Conservation (phyloP, 1,139 yeast species). For the Suhomyces chickasaworum region DNA sequence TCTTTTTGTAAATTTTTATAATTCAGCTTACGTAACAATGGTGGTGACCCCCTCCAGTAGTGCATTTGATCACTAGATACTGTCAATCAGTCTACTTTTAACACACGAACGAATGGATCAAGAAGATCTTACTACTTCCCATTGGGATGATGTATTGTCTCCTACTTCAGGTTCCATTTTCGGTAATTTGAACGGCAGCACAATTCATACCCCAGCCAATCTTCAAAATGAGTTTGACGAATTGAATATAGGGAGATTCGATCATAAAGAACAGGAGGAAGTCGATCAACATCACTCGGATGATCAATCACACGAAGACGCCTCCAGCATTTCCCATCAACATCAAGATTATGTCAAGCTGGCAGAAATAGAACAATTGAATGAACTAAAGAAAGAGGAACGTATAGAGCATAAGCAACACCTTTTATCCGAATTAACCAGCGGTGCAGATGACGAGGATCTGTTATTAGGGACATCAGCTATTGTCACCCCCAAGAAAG, state of each 20-base stretch:
- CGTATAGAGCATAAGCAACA: slow-evolving; percentile 39
- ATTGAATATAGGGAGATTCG: slow-evolving; percentile 26
- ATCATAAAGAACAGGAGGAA: slow-evolving; percentile 18
- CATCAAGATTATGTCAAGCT: slow-evolving; percentile 18
- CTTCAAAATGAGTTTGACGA: slow-evolving; percentile 32
- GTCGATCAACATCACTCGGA: not conserved
- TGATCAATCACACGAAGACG: slow-evolving; percentile 14
- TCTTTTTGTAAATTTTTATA: not conserved
- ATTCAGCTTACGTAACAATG: not conserved
- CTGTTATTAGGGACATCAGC: slow-evolving; percentile 21
- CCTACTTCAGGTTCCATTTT: slow-evolving; percentile 17
- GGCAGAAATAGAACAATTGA: slow-evolving; percentile 35
- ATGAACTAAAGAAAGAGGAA: slow-evolving; percentile 37
- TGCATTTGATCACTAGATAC: not conserved
- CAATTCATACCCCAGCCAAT: slow-evolving; percentile 18
- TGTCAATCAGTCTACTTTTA: not conserved
- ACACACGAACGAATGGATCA: slow-evolving; percentile 20
- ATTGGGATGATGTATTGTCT: slow-evolving; percentile 30
- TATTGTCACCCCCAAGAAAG: slow-evolving; percentile 25
- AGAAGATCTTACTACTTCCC: slow-evolving; percentile 32
- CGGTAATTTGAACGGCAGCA: slow-evolving; percentile 11
- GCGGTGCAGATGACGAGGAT: slow-evolving; percentile 31
- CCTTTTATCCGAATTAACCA: slow-evolving; percentile 40
- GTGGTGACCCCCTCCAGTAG: not conserved
- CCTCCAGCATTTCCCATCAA: slow-evolving; percentile 17